Conservation (phyloP, 768 basidiomycete species). For the Pisolithus microcarpus region DNA sequence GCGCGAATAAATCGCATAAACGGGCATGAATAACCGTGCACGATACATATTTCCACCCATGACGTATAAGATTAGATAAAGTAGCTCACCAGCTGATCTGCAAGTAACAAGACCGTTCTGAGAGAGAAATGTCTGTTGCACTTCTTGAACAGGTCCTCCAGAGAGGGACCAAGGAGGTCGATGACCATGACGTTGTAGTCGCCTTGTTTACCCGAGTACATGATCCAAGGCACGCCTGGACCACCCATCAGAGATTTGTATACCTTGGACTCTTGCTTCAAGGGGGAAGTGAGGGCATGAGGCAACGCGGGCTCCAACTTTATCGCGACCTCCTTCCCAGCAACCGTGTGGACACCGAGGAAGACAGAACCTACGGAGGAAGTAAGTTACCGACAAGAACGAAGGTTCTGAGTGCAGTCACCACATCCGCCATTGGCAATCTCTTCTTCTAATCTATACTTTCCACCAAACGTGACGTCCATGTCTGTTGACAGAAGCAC, state of each 20-base stretch:
- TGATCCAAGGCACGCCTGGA: conserved; percentile 84
- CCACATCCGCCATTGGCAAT: conserved; percentile 78
- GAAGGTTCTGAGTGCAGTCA: conserved; percentile 18
- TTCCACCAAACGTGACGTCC: conserved; percentile 56
- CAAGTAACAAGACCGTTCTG: conserved; percentile 89
- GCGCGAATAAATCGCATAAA: background rate
- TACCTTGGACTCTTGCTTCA: conserved; percentile 85
- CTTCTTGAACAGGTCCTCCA: conserved; percentile 82
- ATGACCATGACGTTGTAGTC: conserved; percentile 98
- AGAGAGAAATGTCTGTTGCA: conserved; percentile 89
- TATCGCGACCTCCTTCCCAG: conserved; percentile 80
- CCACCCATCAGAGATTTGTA: conserved; percentile 90
- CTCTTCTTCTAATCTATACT: conserved; percentile 72
- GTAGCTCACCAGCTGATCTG: conserved; percentile 82
- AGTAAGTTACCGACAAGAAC: background rate
- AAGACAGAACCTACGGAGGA: conserved; percentile 59
- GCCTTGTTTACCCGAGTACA: conserved; percentile 86
- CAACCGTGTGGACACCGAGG: conserved; percentile 70
- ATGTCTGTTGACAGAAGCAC: conserved; percentile 7
- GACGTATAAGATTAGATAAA: background rate
- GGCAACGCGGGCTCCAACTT: conserved; percentile 66
- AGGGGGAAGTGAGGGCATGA: conserved; percentile 44
- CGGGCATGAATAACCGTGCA: background rate
- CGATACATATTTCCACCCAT: background rate
- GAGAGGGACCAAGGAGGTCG: conserved; percentile 86